Evolutionary conservation across 176 grass and related monocot species (phyloP).

Genomic region (Carex scoparia): DNA sequence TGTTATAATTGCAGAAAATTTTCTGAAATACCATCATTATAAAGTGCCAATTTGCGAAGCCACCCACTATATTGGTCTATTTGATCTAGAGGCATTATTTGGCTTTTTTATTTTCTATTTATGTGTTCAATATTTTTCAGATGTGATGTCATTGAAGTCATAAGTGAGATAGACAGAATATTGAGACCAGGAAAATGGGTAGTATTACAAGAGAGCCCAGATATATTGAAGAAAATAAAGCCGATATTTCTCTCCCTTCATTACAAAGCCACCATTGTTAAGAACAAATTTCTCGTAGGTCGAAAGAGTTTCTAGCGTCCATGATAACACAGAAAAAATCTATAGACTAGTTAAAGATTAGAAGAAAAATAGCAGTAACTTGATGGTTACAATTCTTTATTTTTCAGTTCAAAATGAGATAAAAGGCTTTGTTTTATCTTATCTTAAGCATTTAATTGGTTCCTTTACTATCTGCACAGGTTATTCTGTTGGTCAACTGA

Average conservation of each 20-base stretch:
- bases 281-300: slow-evolving; percentile 65
- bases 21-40: background rate
- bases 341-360: background rate
- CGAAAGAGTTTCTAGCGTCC: slow-evolving; percentile 72
- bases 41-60: background rate
- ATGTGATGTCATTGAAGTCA: slow-evolving; percentile 58
- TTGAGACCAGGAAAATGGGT: slow-evolving; percentile 81
- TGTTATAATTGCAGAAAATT: background rate
- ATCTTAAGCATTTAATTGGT: background rate
- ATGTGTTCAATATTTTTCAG: slow-evolving; percentile 37
- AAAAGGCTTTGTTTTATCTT: background rate
- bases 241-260: slow-evolving; percentile 53
- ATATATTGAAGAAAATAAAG: slow-evolving; percentile 56
- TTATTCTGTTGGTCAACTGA: background rate
- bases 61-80: background rate
- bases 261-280: slow-evolving; percentile 53
- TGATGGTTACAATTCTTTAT: background rate
- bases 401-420: background rate
- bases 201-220: slow-evolving; percentile 52
- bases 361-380: background rate
- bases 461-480: background rate
- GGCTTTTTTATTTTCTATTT: background rate
- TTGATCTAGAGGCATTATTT: background rate
- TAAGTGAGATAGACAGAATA: slow-evolving; percentile 82
- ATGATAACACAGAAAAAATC: slow-evolving; percentile 20